A percentile compares a stretch with the other conserved stretches of the same genome.
Evolutionary conservation across 164 flowering plant species (phyloP).

Genomic region (Warburgia ugandensis): DNA sequence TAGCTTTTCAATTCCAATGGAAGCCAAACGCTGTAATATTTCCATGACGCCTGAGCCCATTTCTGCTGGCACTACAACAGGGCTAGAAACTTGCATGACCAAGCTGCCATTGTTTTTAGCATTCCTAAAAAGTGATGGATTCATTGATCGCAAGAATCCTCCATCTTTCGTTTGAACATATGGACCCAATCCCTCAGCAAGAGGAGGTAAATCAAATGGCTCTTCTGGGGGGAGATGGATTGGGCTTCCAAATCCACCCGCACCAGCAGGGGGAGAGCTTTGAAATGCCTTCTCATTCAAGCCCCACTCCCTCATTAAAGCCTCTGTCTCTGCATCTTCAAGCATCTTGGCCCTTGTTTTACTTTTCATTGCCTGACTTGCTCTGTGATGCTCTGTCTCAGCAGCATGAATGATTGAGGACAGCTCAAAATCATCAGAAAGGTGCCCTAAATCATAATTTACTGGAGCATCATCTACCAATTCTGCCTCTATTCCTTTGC

Average conservation of each 20-base stretch:
- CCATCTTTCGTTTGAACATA: conserved; percentile 72
- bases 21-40: conserved; percentile 68
- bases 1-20: conserved; percentile 86
- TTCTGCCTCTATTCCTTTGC: conserved; percentile 23
- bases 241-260: conserved; percentile 73
- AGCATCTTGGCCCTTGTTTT: conserved; percentile 57
- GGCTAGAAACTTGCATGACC: conserved; percentile 87
- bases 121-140: conserved; percentile 54
- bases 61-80: conserved; percentile 93
- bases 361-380: conserved; percentile 18
- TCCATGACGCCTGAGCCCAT: conserved; percentile 90
- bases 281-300: conserved; percentile 72
- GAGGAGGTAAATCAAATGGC: conserved; percentile 59
- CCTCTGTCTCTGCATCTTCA: conserved; percentile 79
- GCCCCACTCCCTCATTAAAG: conserved; percentile 93
- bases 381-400: conserved; percentile 33
- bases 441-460: conserved; percentile 17
- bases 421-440: conserved; percentile 33
- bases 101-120: conserved; percentile 60
- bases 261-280: conserved; percentile 43
- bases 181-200: conserved; percentile 85
- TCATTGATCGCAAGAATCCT: conserved; percentile 89
- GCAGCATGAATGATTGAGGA: conserved; percentile 33
- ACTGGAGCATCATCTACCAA: conserved; percentile 15
- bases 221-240: conserved; percentile 46